A percentile compares a stretch with the other conserved stretches of the same genome.
phyloP scores from a whole-genome alignment of 257 asterid genomes.

The Primulina tabacum region DNA sequence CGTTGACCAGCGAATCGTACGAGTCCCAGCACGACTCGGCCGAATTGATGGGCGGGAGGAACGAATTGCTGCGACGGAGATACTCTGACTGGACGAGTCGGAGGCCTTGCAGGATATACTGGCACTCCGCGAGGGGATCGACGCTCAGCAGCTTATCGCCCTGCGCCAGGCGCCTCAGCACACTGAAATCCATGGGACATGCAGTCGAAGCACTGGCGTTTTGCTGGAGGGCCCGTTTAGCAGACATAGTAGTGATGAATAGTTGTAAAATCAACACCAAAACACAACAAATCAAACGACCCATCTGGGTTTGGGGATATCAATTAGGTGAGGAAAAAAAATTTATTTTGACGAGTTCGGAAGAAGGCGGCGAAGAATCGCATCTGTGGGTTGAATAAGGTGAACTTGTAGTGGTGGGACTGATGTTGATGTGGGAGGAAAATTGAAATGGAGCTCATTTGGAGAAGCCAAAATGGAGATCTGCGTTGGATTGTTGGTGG shows the following conservation, averaged over 20 bases:
- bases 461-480: conserved; percentile 16
- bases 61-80: conserved; percentile 44
- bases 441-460: conserved; percentile 20
- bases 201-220: conserved; percentile 29
- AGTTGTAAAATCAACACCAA: conserved; percentile 22
- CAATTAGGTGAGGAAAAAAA: background rate
- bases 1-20: conserved; percentile 43
- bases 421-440: background rate
- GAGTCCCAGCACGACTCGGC: conserved; percentile 66
- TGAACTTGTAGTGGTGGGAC: background rate
- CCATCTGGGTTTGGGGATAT: conserved; percentile 25
- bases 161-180: conserved; percentile 34
- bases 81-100: conserved; percentile 69
- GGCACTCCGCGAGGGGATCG: conserved; percentile 48
- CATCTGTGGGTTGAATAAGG: background rate
- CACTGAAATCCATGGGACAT: conserved; percentile 62
- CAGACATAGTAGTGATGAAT: background rate
- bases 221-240: conserved; percentile 39
- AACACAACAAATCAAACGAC: conserved; percentile 21
- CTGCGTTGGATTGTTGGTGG: background rate
- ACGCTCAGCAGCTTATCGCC: conserved; percentile 24
- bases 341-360: background rate
- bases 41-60: conserved; percentile 55
- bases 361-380: background rate
- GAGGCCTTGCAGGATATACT: conserved; percentile 60